Percentiles rank a stretch among this genome's conserved stretches.
phyloP scores from a whole-genome alignment of 2,329 filamentous ascomycete species.

The Colletotrichum sansevieriae region DNA sequence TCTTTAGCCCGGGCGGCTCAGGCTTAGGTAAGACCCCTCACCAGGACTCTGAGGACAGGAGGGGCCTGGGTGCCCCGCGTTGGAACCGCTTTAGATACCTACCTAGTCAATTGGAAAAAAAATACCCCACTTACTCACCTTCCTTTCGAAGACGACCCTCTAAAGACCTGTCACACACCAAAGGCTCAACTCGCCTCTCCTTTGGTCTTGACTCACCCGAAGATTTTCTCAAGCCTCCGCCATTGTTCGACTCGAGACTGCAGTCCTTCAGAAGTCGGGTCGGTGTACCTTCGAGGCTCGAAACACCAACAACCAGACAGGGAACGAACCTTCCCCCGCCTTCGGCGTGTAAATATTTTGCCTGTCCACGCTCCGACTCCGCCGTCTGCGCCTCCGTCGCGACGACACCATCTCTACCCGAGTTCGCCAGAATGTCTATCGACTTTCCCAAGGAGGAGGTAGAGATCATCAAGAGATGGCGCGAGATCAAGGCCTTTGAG shows the following conservation, averaged over 20 bases:
- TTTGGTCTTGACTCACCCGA: conserved; percentile 22
- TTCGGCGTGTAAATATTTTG: conserved; percentile 15
- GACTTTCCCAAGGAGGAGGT: conserved; percentile 95
- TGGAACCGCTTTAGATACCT: conserved; percentile 7
- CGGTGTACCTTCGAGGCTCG: not conserved
- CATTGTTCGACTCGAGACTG: not conserved
- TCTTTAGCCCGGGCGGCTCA: too few relatives aligned
- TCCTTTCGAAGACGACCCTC: conserved; percentile 34
- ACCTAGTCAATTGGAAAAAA: conserved; percentile 30
- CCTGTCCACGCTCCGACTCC: not conserved
- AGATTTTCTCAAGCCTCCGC: not conserved
- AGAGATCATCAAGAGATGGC: conserved; percentile 86
- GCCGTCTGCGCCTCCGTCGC: not conserved
- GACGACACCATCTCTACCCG: not conserved
- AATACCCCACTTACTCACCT: conserved; percentile 41
- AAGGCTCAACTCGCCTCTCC: not conserved
- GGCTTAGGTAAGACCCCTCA: too few relatives aligned
- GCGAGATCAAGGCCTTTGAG: conserved; percentile 91
- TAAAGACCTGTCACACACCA: conserved; percentile 3
- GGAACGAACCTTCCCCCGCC: not conserved
- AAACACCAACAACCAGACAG: too few relatives aligned
- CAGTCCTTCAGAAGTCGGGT: not conserved
- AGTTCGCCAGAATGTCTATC: conserved; percentile 75
- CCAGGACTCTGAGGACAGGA: too few relatives aligned
- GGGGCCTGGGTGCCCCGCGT: conserved; percentile 31